Percentiles rank a stretch among this genome's conserved stretches.
Conservation (phyloP, 768 basidiomycete species). For the Suillus cothurnatus region DNA sequence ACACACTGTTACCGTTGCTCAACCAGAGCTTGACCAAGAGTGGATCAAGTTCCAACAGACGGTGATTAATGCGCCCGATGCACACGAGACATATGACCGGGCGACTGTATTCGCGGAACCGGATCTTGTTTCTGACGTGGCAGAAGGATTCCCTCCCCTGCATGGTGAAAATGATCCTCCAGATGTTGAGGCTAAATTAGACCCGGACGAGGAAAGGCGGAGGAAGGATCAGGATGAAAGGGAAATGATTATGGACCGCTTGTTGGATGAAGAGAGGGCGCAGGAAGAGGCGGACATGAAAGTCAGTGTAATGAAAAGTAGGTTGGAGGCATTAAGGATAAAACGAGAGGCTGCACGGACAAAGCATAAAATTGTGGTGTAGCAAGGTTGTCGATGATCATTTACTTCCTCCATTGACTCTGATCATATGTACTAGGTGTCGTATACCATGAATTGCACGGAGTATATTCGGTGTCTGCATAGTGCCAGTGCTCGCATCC, state of each 20-base stretch:
- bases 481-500: not conserved
- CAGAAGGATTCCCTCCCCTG: slow-evolving; percentile 49
- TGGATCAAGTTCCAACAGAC: slow-evolving; percentile 74
- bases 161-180: not conserved
- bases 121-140: slow-evolving; percentile 47
- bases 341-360: slow-evolving; percentile 41
- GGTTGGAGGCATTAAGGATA: slow-evolving; percentile 59
- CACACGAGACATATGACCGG: slow-evolving; percentile 57
- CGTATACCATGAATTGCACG: not conserved
- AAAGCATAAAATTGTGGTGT: slow-evolving; percentile 20
- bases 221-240: slow-evolving; percentile 69
- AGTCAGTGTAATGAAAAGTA: slow-evolving; percentile 63
- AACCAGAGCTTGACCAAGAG: slow-evolving; percentile 60
- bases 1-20: not conserved
- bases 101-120: slow-evolving; percentile 78
- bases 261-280: slow-evolving; percentile 81
- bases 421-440: not conserved
- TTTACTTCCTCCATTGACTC: not conserved
- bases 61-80: slow-evolving; percentile 48
- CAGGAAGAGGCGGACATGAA: slow-evolving; percentile 88
- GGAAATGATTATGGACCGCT: slow-evolving; percentile 83
- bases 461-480: not conserved
- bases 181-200: slow-evolving; percentile 8
- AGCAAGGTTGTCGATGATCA: not conserved
- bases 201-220: slow-evolving; percentile 47